Percentiles rank a stretch among this genome's conserved stretches.
phyloP scores from a whole-genome alignment of 257 asterid species.

The Petunia axillaris region DNA sequence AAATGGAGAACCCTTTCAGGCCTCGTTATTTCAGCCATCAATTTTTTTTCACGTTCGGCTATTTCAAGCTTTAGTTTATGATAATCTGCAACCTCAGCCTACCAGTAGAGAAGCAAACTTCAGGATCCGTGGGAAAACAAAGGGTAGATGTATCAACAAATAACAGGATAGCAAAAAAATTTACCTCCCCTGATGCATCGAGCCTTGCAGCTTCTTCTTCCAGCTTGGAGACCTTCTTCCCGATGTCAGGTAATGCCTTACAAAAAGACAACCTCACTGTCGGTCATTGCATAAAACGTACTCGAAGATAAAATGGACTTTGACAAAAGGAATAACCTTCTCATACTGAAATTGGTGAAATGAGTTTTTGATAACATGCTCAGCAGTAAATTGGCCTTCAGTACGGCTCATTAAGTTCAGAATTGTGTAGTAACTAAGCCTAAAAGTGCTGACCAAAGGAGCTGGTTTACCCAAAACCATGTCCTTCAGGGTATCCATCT shows the following conservation, averaged over 20 bases:
- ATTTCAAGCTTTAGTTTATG: conserved; percentile 81
- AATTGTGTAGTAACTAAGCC: conserved; percentile 94
- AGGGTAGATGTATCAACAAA: conserved; percentile 18
- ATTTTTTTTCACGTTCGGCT: conserved; percentile 74
- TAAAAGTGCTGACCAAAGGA: conserved; percentile 94
- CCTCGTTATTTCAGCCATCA: conserved; percentile 86
- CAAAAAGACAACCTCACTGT: conserved; percentile 34
- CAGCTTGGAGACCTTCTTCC: conserved; percentile 71
- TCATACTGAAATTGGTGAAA: conserved; percentile 98
- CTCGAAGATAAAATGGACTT: conserved; percentile 16
- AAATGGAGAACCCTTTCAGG: conserved; percentile 89
- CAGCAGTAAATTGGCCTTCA: conserved; percentile 97
- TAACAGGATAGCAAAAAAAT: conserved; percentile 28
- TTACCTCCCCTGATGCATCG: conserved; percentile 93
- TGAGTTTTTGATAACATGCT: conserved; percentile 91
- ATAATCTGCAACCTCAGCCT: conserved; percentile 94
- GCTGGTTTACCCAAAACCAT: conserved; percentile 99
- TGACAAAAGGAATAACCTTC: conserved; percentile 54
- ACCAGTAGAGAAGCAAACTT: conserved; percentile 30
- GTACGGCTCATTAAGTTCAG: conserved; percentile 96
- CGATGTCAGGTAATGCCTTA: conserved; percentile 91
- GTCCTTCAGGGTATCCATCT: conserved; percentile 91
- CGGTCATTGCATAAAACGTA: conserved; percentile 29
- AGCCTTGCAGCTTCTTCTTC: conserved; percentile 93
- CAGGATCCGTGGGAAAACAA: conserved; percentile 25